These are phyloP conservation scores for Suaeda aralocaspica DNA, from an alignment of 148 eudicot species.

Conservation along the genomic window DNA sequence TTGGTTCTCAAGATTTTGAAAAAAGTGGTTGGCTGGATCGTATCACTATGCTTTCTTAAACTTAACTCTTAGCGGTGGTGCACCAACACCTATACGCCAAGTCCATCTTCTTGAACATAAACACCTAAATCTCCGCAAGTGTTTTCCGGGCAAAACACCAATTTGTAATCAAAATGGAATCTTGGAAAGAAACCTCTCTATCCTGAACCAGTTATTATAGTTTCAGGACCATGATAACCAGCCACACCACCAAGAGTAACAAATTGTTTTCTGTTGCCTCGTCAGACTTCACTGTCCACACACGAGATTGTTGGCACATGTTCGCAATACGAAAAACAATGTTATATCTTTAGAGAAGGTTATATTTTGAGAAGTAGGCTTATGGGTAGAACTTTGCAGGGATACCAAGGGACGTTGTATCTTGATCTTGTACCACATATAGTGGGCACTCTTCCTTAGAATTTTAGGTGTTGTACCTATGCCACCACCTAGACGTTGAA, in stretches of 20 bases:
- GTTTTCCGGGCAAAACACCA: conserved; percentile 37
- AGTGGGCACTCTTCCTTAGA: background rate
- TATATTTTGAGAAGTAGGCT: background rate
- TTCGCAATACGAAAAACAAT: background rate
- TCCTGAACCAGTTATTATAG: conserved; percentile 39
- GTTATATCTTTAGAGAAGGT: background rate
- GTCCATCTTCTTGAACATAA: conserved; percentile 24
- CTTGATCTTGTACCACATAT: background rate
- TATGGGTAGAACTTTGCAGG: background rate
- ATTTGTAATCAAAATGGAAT: conserved; percentile 31
- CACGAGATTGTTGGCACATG: background rate
- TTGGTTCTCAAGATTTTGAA: no score
- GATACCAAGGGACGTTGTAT: background rate
- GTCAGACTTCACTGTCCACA: background rate
- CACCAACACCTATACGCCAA: conserved; percentile 39
- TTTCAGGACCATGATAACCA: conserved; percentile 14
- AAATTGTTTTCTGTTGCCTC: background rate
- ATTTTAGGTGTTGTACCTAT: background rate
- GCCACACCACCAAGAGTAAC: background rate
- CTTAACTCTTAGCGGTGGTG: conserved; percentile 33
- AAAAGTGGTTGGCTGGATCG: no score
- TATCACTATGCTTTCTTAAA: conserved; percentile 16
- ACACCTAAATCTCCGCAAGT: conserved; percentile 43
- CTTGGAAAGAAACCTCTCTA: conserved; percentile 25
- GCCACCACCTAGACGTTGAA: background rate